Evolutionary conservation across 2,329 filamentous ascomycete species (phyloP), one percentile per base, ranked within the genome.

Genomic region (Trichoderma hamatum): DNA sequence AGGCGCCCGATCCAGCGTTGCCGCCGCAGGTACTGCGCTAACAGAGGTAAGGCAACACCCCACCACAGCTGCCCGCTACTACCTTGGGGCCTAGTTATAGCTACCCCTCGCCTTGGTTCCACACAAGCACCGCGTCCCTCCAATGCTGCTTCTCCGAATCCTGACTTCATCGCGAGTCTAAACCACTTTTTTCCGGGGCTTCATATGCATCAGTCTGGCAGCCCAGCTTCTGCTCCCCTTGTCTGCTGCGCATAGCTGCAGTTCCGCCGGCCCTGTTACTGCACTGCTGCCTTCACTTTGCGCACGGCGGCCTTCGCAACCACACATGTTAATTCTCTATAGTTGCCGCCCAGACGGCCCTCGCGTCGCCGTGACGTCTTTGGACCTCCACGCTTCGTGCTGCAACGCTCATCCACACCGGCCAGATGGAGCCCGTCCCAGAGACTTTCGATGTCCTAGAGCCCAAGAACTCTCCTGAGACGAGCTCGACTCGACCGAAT

Each of bases 381-480:
- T 81, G 80, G 80, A 83, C 81, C 81, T 81, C 76, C 78, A 80
- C 78, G 79, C 80, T 78, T 78, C 76, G 77, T 78, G 75, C 78
- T 75, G 75, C 75, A 73, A 75, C 73, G 71, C 70, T 74, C 75
- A 72, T 75, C 75, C 77, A 75, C 77, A 77, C 77, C 79, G 82
- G 77, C 80, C 84, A 82, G 81, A 87, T 87, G 85, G 85, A 86
- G 82, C 82, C 80, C 78, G 79, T 81, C 77, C 81, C 82, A 76
- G 81, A 75, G 75, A 80, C 82, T 72, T 79, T 81, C 76, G 84
- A 86, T 79, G 81, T 81, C 78, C 83, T 81, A 83, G 85, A 87
- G 81, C 85, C 86, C 79, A 84, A 85, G 76, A 82, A 83, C 79
- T 89, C 87, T 75, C 85, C 86, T 79, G 88, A 90, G 82, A 85